Base-by-base conservation (phyloP, 345 rosid species). In the Hibiscus mutabilis region DNA sequence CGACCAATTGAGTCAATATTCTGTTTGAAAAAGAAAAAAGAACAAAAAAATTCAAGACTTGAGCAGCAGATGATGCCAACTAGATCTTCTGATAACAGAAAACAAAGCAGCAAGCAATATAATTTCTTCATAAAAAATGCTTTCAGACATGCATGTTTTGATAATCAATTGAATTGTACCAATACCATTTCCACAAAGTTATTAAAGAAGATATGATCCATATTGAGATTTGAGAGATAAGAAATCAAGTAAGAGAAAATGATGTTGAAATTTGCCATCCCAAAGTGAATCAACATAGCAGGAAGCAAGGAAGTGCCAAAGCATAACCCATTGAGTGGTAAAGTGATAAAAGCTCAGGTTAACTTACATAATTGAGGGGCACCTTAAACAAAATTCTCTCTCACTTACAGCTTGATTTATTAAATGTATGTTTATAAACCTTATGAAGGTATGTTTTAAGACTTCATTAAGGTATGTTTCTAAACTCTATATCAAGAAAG, bases 1-100 rank as follows among this genome's bases (percentile, higher is more conserved):
- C 82, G 64, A 82, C 86, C 83, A 71, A 73, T 69, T 40, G 91
- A 81, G 74, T 77, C 79, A 7, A 90, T 82, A 75, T 76, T 84
- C 99, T 95, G 86, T 74, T 33, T 37, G 58, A 75, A 53, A 76
- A 59, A 29, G 7, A 53, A 53, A 15, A 52, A 52, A 52, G n/a
- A 49, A 49, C 16, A 49, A 37, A 37, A 37, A 6, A 1, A 33
- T 37, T 19, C 27, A 27, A 22, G 63, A 37, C 14, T 15, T 46
- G n/a, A 44, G 80, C 13, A 82, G 49, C 62, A 74, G 67, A 4
- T 57, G 51, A 61, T 16, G 13, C 40, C 49, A 59, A 58, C 31
- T 56, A 68, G 60, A 68, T 52, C 60, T 68, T 68, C 71, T 67
- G 61, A 56, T 51, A 51, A 72, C 66, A n/a, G 27, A 49, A 10